These are phyloP conservation scores for Symbiotaphrina buchneri DNA, from an alignment of 495 filamentous ascomycete genomes.

Conservation along the genomic window DNA sequence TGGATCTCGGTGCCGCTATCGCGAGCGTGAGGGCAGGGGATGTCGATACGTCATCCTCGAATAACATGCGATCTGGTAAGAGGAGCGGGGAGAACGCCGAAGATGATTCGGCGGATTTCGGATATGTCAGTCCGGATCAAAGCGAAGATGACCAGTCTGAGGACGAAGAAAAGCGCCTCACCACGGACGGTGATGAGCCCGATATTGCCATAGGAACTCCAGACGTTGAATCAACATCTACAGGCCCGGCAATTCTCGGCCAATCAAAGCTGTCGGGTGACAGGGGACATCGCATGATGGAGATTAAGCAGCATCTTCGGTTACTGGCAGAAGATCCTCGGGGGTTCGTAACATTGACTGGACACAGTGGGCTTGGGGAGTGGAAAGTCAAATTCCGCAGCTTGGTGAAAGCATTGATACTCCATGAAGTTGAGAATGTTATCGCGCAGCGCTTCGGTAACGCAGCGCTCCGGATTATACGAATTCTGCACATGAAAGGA, in stretches of 20 bases:
- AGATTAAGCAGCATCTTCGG: slow-evolving; percentile 56
- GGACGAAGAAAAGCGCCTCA: no score
- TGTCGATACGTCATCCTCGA: no score
- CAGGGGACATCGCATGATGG: slow-evolving; percentile 17
- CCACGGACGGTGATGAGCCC: no score
- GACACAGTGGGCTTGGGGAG: slow-evolving; percentile 30
- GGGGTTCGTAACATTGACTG: slow-evolving; percentile 38
- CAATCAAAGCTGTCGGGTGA: no score
- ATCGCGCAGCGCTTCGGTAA: slow-evolving; percentile 55
- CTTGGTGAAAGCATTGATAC: slow-evolving; percentile 41
- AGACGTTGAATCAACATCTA: no score
- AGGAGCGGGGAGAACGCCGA: not conserved
- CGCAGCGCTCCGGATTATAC: slow-evolving; percentile 50
- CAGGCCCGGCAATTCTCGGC: no score
- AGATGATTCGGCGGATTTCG: no score
- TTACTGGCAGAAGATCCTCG: slow-evolving; percentile 51
- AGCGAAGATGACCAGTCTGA: no score
- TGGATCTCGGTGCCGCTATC: no score
- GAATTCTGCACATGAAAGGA: slow-evolving; percentile 64
- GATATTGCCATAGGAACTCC: no score
- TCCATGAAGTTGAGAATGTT: slow-evolving; percentile 53
- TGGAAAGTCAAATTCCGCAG: slow-evolving; percentile 63
- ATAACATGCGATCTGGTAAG: slow-evolving; percentile 12
- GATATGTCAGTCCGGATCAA: no score
- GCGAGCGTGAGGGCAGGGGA: no score